Evolutionary conservation across 2,329 filamentous ascomycete genomes (phyloP).

Genomic region (Penicillium italicum): DNA sequence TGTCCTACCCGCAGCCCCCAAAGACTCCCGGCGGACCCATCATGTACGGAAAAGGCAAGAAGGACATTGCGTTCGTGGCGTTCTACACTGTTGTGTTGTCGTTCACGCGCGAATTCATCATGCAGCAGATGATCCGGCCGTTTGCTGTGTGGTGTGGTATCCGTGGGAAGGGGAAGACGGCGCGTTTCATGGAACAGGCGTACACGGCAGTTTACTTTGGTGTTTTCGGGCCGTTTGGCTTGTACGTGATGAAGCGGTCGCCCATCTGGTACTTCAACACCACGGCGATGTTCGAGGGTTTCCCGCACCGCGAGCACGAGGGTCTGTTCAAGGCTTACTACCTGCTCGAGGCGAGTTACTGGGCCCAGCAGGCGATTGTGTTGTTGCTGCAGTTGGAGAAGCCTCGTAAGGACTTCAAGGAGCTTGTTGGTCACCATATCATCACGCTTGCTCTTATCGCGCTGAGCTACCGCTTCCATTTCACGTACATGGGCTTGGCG

Average conservation of each 20-base stretch:
- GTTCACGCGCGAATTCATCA: conserved; percentile 92
- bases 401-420: conserved; percentile 90
- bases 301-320: conserved; percentile 78
- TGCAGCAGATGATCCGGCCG: conserved; percentile 82
- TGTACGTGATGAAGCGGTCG: conserved; percentile 89
- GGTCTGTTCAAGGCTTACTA: conserved; percentile 92
- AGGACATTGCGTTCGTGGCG: conserved; percentile 79
- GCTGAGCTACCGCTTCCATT: conserved; percentile 91
- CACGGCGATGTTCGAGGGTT: conserved; percentile 80
- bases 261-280: conserved; percentile 97
- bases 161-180: conserved; percentile 69
- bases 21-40: conserved; percentile 46
- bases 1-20: conserved; percentile 75
- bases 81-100: conserved; percentile 89
- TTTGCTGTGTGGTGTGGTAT: conserved; percentile 69
- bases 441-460: conserved; percentile 80
- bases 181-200: conserved; percentile 91
- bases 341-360: conserved; percentile 89
- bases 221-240: conserved; percentile 73
- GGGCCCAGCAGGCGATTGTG: conserved; percentile 91
- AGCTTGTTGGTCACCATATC: conserved; percentile 87
- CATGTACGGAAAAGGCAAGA: conserved; percentile 85
- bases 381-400: conserved; percentile 84
- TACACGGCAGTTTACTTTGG: conserved; percentile 92
- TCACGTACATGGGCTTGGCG: conserved; percentile 88